phyloP scores from a whole-genome alignment of 1,284 basidiomycete genomes.

The Malassezia equina region DNA sequence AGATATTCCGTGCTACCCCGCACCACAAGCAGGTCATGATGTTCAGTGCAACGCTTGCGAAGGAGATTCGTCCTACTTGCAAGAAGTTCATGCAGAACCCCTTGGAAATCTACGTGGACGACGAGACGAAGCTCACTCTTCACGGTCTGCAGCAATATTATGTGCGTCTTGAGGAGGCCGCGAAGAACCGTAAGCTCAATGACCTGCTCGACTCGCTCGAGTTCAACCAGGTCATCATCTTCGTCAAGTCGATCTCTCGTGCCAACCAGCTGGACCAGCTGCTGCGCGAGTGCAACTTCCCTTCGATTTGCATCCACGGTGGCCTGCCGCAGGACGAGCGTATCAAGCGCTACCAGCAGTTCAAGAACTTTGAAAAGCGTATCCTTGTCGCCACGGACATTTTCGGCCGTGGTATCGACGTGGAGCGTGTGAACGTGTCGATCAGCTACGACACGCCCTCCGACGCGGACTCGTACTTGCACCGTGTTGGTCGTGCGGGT shows the following conservation, averaged over 20 bases:
- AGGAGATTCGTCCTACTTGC: slow-evolving; percentile 93
- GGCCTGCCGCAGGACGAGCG: slow-evolving; percentile 89
- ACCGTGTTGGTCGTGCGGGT: slow-evolving; percentile 96
- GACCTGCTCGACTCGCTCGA: slow-evolving; percentile 90
- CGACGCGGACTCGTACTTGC: slow-evolving; percentile 95
- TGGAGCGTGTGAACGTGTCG: slow-evolving; percentile 46
- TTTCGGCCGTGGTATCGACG: slow-evolving; percentile 47
- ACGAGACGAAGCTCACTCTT: slow-evolving; percentile 95
- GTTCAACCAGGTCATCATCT: slow-evolving; percentile 99
- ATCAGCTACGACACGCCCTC: slow-evolving; percentile 67
- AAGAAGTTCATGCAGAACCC: slow-evolving; percentile 99
- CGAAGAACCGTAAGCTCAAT: slow-evolving; percentile 96
- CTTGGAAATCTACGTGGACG: slow-evolving; percentile 97
- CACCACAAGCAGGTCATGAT: slow-evolving; percentile 99
- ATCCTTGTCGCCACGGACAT: slow-evolving; percentile 51
- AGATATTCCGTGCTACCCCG: slow-evolving; percentile 98
- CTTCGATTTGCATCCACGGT: slow-evolving; percentile 93
- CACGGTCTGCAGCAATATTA: slow-evolving; percentile 99
- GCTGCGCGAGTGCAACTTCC: slow-evolving; percentile 94
- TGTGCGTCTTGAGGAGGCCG: slow-evolving; percentile 69
- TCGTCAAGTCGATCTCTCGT: slow-evolving; percentile 93
- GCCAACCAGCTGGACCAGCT: slow-evolving; percentile 94
- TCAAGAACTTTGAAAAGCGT: slow-evolving; percentile 99
- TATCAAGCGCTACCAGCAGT: slow-evolving; percentile 93
- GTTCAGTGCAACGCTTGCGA: slow-evolving; percentile 96